A percentile compares a stretch with the other conserved stretches of the same genome.
Conservation (phyloP, 73 alveolate species). For the Blepharisma japonicum region DNA sequence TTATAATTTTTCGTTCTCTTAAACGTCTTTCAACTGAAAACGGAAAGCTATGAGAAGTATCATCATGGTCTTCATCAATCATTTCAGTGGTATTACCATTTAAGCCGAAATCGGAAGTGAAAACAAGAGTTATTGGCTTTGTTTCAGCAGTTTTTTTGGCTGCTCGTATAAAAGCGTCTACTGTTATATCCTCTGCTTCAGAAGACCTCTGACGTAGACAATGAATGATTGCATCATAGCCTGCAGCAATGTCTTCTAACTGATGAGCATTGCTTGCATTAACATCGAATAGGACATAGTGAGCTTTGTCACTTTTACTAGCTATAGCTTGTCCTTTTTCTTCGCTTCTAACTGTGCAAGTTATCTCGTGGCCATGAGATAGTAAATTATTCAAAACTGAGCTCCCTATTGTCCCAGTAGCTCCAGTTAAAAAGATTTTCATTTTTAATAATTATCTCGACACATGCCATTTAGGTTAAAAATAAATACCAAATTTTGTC, state of each 20-base stretch:
- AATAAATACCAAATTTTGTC: no score
- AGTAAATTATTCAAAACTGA: neutral
- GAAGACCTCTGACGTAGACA: neutral
- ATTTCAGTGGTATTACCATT: no score
- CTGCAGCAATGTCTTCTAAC: neutral
- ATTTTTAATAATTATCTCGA: neutral
- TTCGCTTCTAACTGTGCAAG: conserved; percentile 9
- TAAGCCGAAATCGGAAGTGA: neutral
- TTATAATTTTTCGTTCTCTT: no score
- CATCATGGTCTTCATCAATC: no score
- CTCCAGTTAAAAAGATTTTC: conserved; percentile 13
- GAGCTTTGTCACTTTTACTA: neutral
- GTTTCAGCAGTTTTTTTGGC: conserved; percentile 2
- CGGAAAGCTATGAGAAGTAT: no score
- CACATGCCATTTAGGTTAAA: no score
- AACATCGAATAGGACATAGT: neutral
- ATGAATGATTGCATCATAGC: neutral
- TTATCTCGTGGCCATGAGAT: neutral
- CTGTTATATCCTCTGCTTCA: neutral
- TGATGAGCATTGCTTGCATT: neutral
- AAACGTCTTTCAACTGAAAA: no score
- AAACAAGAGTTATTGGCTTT: neutral
- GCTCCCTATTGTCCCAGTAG: conserved; percentile 2
- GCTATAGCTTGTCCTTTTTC: neutral
- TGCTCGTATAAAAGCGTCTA: neutral